Evolutionary conservation across 2,329 filamentous ascomycete species (phyloP), one percentile per base, ranked within the genome.

Genomic region (Arthrobotrys musiformis): DNA sequence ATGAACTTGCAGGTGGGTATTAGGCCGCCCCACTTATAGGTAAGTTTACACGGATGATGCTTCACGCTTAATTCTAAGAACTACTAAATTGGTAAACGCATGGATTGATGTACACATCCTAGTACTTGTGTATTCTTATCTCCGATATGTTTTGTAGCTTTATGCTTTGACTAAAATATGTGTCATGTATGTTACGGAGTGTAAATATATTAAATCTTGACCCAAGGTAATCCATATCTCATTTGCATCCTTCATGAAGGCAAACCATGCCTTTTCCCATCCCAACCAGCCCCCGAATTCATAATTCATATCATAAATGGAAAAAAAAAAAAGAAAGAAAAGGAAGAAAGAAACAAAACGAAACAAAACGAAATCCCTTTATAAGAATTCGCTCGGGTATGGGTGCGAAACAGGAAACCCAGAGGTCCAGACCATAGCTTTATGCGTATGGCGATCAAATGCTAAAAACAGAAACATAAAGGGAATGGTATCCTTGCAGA

Each of bases 1-100:
- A 40, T 19, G 64, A 42, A 7, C 37, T 48, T 24, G 72, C 48
- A n/a, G 56, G 64, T 8, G 68, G 62, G 40, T 76, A 70, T 63
- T 58, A 19, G 33, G 17, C 19, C 7, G n/a, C 33, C 33, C 13
- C 33, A 24, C 2, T 26, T 33, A 13, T 33, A 9, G 26, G 33
- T 30, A 37, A 9, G 30, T 37, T n/a, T 24, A 4, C 4, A 35
- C n/a, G 11, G 8, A 26, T 40, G 19, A 26, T 9, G 30, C 33
- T 58, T 13, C n/a, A n/a, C n/a, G n/a, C n/a, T n/a, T 40, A n/a
- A 22, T 22, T 13, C 19, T 7, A 17, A 19, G 3, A 46, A 19
- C 33, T 58, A 56, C 9, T 35, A n/a, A 35, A 30, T 52, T 26
- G 44, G 9, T 52, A 17, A 17, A 52, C n/a, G 17, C 2, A 26